Evolutionary conservation across 169 alveolate species (phyloP).

Genomic region (Plasmodium blacklocki): DNA sequence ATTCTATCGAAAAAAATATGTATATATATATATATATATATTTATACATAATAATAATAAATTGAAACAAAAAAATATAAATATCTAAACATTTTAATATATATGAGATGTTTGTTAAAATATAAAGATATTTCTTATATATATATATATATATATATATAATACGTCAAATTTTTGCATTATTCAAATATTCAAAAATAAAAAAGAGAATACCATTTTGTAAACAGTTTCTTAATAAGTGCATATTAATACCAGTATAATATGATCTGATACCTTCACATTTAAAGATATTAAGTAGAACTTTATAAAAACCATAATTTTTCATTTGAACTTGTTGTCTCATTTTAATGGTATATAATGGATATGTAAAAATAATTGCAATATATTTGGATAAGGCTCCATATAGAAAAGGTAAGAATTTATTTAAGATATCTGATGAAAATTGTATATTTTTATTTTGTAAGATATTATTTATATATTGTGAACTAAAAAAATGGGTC

Average conservation of each 20-base stretch:
- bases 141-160: too few species aligned
- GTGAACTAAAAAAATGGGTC: conserved; percentile 24
- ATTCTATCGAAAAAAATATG: too few species aligned
- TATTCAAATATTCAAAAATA: conserved; percentile 69
- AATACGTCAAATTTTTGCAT: conserved; percentile 1
- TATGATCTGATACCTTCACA: conserved; percentile 54
- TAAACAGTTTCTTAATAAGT: conserved; percentile 64
- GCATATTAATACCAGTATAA: conserved; percentile 70
- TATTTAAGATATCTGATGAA: conserved; percentile 37
- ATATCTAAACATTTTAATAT: too few species aligned
- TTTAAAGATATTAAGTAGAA: conserved; percentile 52
- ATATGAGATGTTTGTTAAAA: too few species aligned
- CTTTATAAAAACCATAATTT: conserved; percentile 48
- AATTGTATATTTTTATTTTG: conserved; percentile 3
- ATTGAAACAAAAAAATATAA: too few species aligned
- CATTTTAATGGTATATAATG: conserved; percentile 69
- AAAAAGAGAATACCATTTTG: conserved; percentile 75
- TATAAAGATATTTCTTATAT: too few species aligned
- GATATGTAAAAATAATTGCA: conserved; percentile 71
- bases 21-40: too few species aligned
- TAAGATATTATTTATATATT: conserved; percentile 29
- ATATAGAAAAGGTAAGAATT: conserved; percentile 52
- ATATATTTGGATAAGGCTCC: conserved; percentile 63
- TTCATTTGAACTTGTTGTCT: conserved; percentile 76
- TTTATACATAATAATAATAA: too few species aligned